Base-by-base conservation (phyloP, 257 asterid genomes). In the Solanum lycopersicoides region DNA sequence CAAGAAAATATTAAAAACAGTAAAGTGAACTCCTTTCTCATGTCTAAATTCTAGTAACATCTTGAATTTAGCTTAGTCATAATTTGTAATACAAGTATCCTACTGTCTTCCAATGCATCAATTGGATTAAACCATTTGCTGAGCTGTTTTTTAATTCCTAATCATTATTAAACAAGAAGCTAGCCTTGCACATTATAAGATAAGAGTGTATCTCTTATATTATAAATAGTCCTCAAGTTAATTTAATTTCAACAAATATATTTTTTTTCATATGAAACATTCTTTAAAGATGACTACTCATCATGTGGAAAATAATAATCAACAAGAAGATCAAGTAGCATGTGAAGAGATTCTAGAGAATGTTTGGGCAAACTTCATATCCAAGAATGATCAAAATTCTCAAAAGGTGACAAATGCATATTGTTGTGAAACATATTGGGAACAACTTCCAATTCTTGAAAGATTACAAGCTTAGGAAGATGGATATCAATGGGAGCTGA, bases 401-500 rank as follows among this genome's bases (percentile, higher is more conserved):
- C 65, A 80, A 80, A 47, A 41, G 7, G 69, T 45, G 68, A 30
- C 85, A 47, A 50, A 28, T 47, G 30, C 47, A 28, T 28, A 15
- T 50, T 50, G 42, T 80, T 10, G 11, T 30, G 68, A 66, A 84
- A n/a, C 42, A 66, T 39, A 83, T 34, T 90, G 93, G 94, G 90
- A 89, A 82, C 88, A 86, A 10, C 72, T 95, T 87, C 97, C 95
- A 20, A 30, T 74, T 50, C 92, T 92, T 85, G 91, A 90, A 84
- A 93, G 96, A 88, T 83, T 95, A 74, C 96, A 74, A 94, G 98
- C 86, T 86, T 96, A 91, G 97, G 95, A 7, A 87, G 93, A 68
- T 93, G 95, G 95, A 85, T 92, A 15, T 94, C 98, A 0, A 95
- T 92, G 96, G 98, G 98, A 56, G 91, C 93, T 11, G 95, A 95